Evolutionary conservation across 2,329 filamentous ascomycete genomes (phyloP), one percentile per base, ranked within the genome.

Genomic region (Didymella glomerata): DNA sequence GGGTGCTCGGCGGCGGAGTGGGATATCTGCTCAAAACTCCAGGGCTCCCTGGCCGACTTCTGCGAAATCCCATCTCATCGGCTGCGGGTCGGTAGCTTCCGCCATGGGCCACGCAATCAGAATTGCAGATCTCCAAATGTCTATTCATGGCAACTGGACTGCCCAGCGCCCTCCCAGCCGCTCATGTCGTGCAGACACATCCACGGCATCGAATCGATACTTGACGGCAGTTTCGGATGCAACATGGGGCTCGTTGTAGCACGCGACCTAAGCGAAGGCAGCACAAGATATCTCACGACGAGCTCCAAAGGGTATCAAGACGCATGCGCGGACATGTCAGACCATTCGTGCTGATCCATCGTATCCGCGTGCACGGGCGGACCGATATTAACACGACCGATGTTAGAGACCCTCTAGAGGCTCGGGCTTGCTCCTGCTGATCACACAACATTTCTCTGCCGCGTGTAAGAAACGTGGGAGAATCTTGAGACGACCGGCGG

Each of bases 81-180:
- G 68, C 58, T 64, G 60, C 49, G 36, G 67, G 63, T 47, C 50
- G 50, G 50, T 40, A 64, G 60, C 64, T 69, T 49, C 66, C 65
- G 62, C 59, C 59, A 61, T 59, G 18, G 62, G 62, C 64, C 66
- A 64, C 64, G 68, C 65, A 68, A 66, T 65, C 67, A 66, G 55
- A 40, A 50, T 40, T 41, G 66, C 62, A 63, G 68, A 68, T 69
- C 63, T 48, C 44, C 52, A 49, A 36, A 47, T 20, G 36, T 50
- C 41, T 54, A 51, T 61, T 54, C 54, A 48, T 51, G 51, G 47
- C 38, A 32, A 11, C 34, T 46, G 41, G n/a, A 11, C 36, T 18
- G 36, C 36, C 36, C 36, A 20, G 46, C 57, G 30, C 34, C 25
- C 32, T 28, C 45, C 6, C 44, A 14, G 30, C 16, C 18, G 11